Evolutionary conservation across 176 grass and related monocot species (phyloP), one percentile per base, ranked within the genome.

Genomic region (Ensete ventricosum): DNA sequence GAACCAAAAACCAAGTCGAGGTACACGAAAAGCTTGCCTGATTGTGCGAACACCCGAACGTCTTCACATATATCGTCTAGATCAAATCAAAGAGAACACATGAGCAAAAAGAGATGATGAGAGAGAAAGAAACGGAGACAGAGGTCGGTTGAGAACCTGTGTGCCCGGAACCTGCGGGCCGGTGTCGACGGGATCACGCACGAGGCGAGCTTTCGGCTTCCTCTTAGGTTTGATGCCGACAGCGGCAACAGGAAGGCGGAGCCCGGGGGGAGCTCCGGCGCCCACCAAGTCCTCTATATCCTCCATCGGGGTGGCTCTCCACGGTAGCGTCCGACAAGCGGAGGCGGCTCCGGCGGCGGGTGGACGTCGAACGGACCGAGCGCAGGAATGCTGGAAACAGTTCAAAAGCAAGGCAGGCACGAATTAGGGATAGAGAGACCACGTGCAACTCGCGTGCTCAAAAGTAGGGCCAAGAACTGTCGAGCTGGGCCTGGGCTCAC

Each of bases 1-100:
- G 29, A 9, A 13, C 1, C 7, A 48, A 50, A 70, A 50, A 9
- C 10, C 48, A 20, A 50, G 12, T 17, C 9, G 20, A 12, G 11
- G 67, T 1, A 51, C 16, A 48, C 9, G 43, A 70, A 82, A 76
- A 1, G 73, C 75, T 83, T 92, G 79, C 92, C 89, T 96, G 92
- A 67, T 96, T 96, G 83, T 96, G 92, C 2, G 92, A 96, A 82
- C 92, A 96, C 12, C 92, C 92, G 71, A 96, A 92, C 53, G 89
- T 96, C 84, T 96, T 96, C 55, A 96, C 80, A 76, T 91, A 92
- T 83, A 96, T 87, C 54, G 82, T 89, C 89, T 96, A 82, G 69
- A 85, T 60, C 72, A 81, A 64, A 73, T 52, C 25, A 16, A 76
- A 17, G 26, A 84, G 3, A 54, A 19, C 1, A 78, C 60, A 51